A percentile compares a stretch with the other conserved stretches of the same genome.
phyloP scores from a whole-genome alignment of 768 basidiomycete species.

The Clitopilus passeckerianus region DNA sequence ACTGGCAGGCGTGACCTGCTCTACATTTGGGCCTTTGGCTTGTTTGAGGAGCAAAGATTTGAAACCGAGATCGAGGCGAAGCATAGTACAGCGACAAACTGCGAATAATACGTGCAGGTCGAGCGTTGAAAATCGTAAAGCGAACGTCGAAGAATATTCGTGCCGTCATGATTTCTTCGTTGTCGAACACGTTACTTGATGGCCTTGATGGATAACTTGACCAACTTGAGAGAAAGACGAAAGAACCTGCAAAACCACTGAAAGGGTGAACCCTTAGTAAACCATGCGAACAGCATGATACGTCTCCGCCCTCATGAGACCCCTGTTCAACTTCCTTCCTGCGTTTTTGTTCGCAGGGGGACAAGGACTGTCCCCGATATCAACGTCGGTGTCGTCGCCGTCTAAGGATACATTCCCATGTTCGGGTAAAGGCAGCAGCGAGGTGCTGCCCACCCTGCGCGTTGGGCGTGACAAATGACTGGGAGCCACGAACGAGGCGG shows the following conservation, averaged over 20 bases:
- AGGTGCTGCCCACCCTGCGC: conserved; percentile 45
- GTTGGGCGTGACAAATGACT: conserved; percentile 50
- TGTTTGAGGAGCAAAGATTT: background rate
- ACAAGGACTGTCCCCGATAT: conserved; percentile 85
- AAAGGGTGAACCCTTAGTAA: conserved; percentile 20
- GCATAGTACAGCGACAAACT: background rate
- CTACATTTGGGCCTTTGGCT: background rate
- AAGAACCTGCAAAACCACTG: too few relatives aligned
- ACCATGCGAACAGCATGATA: conserved; percentile 60
- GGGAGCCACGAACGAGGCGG: conserved; percentile 62
- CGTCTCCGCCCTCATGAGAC: conserved; percentile 62
- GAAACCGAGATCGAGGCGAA: background rate
- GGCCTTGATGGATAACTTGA: background rate
- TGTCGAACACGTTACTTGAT: background rate
- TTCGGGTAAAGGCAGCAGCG: conserved; percentile 61
- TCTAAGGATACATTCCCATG: conserved; percentile 57
- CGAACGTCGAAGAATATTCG: background rate
- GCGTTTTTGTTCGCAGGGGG: conserved; percentile 65
- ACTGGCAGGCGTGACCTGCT: background rate
- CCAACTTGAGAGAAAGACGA: background rate
- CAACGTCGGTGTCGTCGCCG: conserved; percentile 71
- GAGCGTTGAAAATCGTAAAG: background rate
- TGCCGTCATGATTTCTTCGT: background rate
- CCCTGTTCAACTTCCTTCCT: conserved; percentile 48
- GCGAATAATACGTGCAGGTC: background rate